Percentiles rank a stretch among this genome's conserved stretches.
phyloP scores from a whole-genome alignment of 768 basidiomycete genomes.

The Suillus subalutaceus region DNA sequence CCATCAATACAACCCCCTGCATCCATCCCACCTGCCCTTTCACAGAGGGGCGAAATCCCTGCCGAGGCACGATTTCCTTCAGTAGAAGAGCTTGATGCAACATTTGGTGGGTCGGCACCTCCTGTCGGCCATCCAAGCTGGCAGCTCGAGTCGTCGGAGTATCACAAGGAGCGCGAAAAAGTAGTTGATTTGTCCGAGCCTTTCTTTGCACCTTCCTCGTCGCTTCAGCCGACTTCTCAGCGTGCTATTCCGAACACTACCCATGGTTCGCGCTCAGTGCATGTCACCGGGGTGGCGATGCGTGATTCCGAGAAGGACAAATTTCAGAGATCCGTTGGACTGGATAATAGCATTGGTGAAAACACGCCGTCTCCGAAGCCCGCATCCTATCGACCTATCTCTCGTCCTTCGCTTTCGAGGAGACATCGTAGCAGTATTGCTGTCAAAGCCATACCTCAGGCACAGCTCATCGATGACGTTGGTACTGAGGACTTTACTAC shows the following conservation, averaged over 20 bases:
- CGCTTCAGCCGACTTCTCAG: constrained; percentile 24
- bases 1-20: constrained; percentile 24
- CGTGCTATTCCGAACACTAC: constrained; percentile 19
- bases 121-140: constrained; percentile 16
- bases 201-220: constrained; percentile 24
- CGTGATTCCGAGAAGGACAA: constrained; percentile 37
- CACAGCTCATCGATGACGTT: constrained; percentile 19
- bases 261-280: constrained; percentile 54
- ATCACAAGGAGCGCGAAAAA: constrained; percentile 15
- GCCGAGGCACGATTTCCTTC: constrained; percentile 85
- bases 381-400: constrained; percentile 22
- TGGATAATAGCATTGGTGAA: constrained; percentile 20
- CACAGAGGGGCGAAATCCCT: constrained; percentile 44
- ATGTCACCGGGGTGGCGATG: constrained; percentile 57
- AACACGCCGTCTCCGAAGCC: constrained; percentile 20
- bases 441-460: constrained; percentile 39
- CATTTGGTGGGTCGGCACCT: constrained; percentile 39
- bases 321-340: constrained; percentile 14
- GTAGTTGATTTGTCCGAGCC: constrained; percentile 27
- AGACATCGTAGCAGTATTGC: constrained; percentile 52
- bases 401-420: constrained; percentile 49
- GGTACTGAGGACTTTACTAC: constrained; percentile 19
- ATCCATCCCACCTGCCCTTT: constrained; percentile 35
- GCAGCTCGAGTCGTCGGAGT: constrained; percentile 17
- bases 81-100: constrained; percentile 78